Percentiles rank a stretch among this genome's conserved stretches.
phyloP scores from a whole-genome alignment of 306 rosid species.

The Albizia julibrissin region DNA sequence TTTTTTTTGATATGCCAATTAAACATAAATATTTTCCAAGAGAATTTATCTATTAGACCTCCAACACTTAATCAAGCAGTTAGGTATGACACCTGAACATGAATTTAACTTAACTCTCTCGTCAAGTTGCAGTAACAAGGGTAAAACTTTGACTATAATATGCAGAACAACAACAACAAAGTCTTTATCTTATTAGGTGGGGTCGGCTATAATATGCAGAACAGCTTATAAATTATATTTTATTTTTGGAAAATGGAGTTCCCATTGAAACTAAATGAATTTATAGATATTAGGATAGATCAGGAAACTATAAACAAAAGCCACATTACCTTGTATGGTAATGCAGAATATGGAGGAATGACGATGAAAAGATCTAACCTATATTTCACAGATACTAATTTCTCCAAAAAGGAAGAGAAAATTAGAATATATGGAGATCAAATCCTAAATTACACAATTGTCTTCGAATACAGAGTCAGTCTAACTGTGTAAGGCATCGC shows the following conservation, averaged over 20 bases:
- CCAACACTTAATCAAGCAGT: background rate
- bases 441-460: background rate
- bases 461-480: too few relatives aligned
- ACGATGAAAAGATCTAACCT: background rate
- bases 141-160: background rate
- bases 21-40: background rate
- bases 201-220: too few relatives aligned
- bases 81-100: background rate
- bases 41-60: background rate
- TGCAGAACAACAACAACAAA: too few relatives aligned
- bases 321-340: background rate
- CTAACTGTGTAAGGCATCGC: too few relatives aligned
- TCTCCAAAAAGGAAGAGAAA: background rate
- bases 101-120: constrained; percentile 11
- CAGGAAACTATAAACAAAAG: background rate
- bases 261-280: background rate
- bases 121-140: background rate
- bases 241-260: background rate
- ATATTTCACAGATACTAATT: background rate
- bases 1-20: background rate
- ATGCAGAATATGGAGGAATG: background rate
- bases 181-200: too few relatives aligned
- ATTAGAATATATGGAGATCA: background rate
- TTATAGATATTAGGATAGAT: background rate
- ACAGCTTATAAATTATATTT: background rate